These are phyloP conservation scores for Cryphonectria japonica DNA, from an alignment of 2,329 filamentous ascomycete species.

Conservation along the genomic window DNA sequence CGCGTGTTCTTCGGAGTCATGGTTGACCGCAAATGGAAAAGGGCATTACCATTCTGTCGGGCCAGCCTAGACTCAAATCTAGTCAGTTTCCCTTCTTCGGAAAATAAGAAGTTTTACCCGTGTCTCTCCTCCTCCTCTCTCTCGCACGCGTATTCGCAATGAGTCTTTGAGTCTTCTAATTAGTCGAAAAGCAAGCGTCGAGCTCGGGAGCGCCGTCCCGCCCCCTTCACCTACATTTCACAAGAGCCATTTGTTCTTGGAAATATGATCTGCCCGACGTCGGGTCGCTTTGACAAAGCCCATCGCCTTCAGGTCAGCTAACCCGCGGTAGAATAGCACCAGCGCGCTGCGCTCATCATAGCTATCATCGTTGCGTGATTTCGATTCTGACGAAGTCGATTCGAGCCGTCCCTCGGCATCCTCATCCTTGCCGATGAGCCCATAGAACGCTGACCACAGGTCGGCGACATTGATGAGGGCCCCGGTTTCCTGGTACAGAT, in stretches of 20 bases:
- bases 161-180: slow-evolving; percentile 7
- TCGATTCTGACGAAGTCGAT: slow-evolving; percentile 38
- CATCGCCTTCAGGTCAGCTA: slow-evolving; percentile 83
- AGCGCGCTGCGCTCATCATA: slow-evolving; percentile 61
- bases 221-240: slow-evolving; percentile 21
- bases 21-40: slow-evolving; percentile 4
- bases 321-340: slow-evolving; percentile 79
- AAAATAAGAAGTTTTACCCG: not conserved
- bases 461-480: slow-evolving; percentile 78
- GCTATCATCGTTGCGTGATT: slow-evolving; percentile 38
- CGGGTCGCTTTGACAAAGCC: slow-evolving; percentile 88
- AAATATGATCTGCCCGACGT: slow-evolving; percentile 90
- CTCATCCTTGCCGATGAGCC: slow-evolving; percentile 54
- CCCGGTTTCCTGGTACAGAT: slow-evolving; percentile 78
- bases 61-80: not conserved
- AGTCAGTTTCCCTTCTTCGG: not conserved
- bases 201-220: slow-evolving; percentile 10
- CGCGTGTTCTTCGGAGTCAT: not conserved
- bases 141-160: slow-evolving; percentile 6
- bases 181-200: slow-evolving; percentile 5
- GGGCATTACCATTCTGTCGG: slow-evolving; percentile 14
- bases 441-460: slow-evolving; percentile 76
- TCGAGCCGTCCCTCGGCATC: slow-evolving; percentile 46
- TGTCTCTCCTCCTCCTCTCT: not conserved
- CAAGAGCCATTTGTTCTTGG: slow-evolving; percentile 82